Conservation (phyloP, 2,329 filamentous ascomycete genomes). For the Aurifilum marmelostoma region DNA sequence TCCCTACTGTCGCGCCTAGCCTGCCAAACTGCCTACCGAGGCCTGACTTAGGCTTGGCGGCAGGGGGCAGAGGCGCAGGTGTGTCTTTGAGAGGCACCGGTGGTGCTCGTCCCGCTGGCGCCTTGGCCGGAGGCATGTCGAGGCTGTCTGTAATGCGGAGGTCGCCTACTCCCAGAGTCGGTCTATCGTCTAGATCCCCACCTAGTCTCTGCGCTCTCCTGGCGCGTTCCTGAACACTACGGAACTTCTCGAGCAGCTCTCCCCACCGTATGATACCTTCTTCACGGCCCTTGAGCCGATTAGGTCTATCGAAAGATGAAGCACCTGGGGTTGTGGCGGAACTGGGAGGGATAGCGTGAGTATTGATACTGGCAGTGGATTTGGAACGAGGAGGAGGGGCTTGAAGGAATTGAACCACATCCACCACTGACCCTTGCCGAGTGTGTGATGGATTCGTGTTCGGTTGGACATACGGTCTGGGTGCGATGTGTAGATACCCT, state of each 20-base stretch:
- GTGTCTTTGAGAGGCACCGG: conserved; percentile 55
- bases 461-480: conserved; percentile 67
- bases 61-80: conserved; percentile 46
- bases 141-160: conserved; percentile 47
- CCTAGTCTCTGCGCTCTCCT: conserved; percentile 69
- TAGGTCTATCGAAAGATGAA: conserved; percentile 71
- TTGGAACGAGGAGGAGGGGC: conserved; percentile 27
- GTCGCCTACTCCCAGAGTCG: conserved; percentile 44
- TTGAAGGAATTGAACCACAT: conserved; percentile 36
- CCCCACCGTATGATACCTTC: conserved; percentile 87
- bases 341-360: conserved; percentile 44
- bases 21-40: conserved; percentile 71
- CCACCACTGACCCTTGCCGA: conserved; percentile 40
- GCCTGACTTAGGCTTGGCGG: conserved; percentile 63
- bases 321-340: conserved; percentile 51
- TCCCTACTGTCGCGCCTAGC: conserved; percentile 71
- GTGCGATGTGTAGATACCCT: conserved; percentile 86
- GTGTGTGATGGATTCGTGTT: conserved; percentile 37
- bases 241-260: conserved; percentile 94
- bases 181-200: conserved; percentile 51
- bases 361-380: conserved; percentile 40
- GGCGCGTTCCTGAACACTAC: conserved; percentile 83
- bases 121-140: conserved; percentile 39
- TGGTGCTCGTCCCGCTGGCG: conserved; percentile 42
- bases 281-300: conserved; percentile 78